A percentile compares a stretch with the other conserved stretches of the same genome.
Conservation (phyloP, 1,284 basidiomycete genomes). For the Ganoderma resinaceum region DNA sequence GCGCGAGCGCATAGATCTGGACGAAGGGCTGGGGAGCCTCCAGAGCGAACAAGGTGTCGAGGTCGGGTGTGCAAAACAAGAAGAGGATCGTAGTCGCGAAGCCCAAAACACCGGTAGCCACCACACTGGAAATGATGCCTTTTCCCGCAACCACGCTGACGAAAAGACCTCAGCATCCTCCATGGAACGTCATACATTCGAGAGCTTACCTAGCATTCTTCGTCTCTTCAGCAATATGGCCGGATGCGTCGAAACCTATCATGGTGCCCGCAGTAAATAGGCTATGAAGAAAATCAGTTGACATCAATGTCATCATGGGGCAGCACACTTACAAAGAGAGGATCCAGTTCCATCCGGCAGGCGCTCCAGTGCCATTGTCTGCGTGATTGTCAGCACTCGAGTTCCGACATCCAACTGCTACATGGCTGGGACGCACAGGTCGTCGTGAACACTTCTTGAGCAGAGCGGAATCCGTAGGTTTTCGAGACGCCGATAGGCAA, state of each 20-base stretch:
- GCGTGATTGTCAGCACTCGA: constrained; percentile 7
- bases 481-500: constrained; percentile 85
- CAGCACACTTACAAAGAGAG: constrained; percentile 65
- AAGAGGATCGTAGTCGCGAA: constrained; percentile 83
- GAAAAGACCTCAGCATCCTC: constrained; percentile 9
- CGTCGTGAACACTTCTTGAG: constrained; percentile 81
- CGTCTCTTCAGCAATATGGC: constrained; percentile 90
- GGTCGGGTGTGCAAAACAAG: constrained; percentile 84
- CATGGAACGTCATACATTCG: neutral
- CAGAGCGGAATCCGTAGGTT: constrained; percentile 84
- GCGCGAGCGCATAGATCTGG: constrained; percentile 79
- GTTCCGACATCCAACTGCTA: no score
- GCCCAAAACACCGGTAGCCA: constrained; percentile 78
- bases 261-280: constrained; percentile 84
- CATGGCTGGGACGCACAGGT: constrained; percentile 63
- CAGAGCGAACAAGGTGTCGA: constrained; percentile 75
- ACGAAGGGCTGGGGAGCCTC: constrained; percentile 89
- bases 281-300: constrained; percentile 46
- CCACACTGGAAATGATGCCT: constrained; percentile 78
- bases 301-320: constrained; percentile 7
- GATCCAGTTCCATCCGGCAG: constrained; percentile 87
- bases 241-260: constrained; percentile 89
- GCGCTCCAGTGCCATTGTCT: constrained; percentile 89
- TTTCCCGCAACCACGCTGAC: constrained; percentile 75
- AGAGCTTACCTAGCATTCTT: constrained; percentile 75